Conservation (phyloP, 176 grass and related monocot species). For the Phragmites australis region DNA sequence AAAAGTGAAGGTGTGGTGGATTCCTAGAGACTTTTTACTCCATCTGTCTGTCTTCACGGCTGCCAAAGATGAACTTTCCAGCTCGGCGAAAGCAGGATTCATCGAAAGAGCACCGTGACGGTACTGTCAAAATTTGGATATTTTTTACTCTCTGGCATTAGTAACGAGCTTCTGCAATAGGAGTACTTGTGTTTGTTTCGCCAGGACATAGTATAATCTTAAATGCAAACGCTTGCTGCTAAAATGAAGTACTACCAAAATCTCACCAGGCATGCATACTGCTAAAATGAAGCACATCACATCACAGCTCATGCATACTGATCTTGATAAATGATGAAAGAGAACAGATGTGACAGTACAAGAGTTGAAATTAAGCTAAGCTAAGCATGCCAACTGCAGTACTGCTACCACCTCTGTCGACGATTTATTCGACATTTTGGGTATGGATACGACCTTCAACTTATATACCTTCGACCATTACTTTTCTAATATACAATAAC, state of each 20-base stretch:
- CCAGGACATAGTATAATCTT: neutral
- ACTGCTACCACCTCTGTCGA: too few relatives aligned
- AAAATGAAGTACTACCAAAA: neutral
- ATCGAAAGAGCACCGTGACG: neutral
- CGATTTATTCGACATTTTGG: too few relatives aligned
- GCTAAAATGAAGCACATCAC: neutral
- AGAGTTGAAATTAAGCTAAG: too few relatives aligned
- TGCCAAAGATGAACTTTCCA: slow-evolving; percentile 48
- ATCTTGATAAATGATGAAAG: too few relatives aligned
- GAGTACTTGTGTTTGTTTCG: neutral
- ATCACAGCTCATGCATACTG: too few relatives aligned
- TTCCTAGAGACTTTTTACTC: slow-evolving; percentile 22
- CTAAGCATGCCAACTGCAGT: too few relatives aligned
- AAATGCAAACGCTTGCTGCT: neutral
- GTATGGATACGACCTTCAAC: neutral
- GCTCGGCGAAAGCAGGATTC: slow-evolving; percentile 15
- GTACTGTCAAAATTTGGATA: neutral
- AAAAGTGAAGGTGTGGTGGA: slow-evolving; percentile 14
- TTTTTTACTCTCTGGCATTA: neutral
- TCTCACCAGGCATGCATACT: too few relatives aligned
- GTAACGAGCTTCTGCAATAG: neutral
- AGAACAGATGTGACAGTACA: too few relatives aligned
- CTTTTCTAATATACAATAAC: neutral
- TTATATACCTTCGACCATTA: neutral
- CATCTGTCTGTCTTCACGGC: neutral